Conservation (phyloP, 2,329 filamentous ascomycete species). For the Aspergillus sp. region DNA sequence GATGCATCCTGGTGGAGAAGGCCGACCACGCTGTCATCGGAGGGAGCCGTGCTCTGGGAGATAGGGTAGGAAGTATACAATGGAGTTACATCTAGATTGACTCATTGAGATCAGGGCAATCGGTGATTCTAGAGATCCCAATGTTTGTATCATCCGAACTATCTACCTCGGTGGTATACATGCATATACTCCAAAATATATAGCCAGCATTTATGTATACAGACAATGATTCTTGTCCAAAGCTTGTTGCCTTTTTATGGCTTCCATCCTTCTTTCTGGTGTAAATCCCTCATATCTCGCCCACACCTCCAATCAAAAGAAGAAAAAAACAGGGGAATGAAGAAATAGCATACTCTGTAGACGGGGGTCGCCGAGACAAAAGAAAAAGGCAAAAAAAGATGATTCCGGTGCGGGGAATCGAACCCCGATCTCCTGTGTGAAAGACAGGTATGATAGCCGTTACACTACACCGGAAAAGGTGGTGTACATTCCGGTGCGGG, state of each 20-base stretch:
- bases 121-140: too few relatives aligned
- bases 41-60: neutral
- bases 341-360: too few relatives aligned
- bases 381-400: neutral
- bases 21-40: neutral
- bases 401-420: constrained; percentile 15
- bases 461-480: constrained; percentile 12
- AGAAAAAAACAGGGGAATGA: neutral
- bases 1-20: neutral
- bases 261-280: too few relatives aligned
- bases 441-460: constrained; percentile 15
- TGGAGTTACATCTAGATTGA: too few relatives aligned
- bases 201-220: neutral
- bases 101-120: too few relatives aligned
- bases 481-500: constrained; percentile 10
- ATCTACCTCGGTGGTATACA: too few relatives aligned
- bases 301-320: too few relatives aligned
- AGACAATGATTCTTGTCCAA: too few relatives aligned
- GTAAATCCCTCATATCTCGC: too few relatives aligned
- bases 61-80: neutral
- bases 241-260: neutral
- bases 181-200: neutral
- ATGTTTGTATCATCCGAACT: too few relatives aligned
- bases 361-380: neutral
- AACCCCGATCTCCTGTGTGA: constrained; percentile 14